Evolutionary conservation across 345 rosid genomes (phyloP).

Genomic region (Euphorbia pulcherrima): DNA sequence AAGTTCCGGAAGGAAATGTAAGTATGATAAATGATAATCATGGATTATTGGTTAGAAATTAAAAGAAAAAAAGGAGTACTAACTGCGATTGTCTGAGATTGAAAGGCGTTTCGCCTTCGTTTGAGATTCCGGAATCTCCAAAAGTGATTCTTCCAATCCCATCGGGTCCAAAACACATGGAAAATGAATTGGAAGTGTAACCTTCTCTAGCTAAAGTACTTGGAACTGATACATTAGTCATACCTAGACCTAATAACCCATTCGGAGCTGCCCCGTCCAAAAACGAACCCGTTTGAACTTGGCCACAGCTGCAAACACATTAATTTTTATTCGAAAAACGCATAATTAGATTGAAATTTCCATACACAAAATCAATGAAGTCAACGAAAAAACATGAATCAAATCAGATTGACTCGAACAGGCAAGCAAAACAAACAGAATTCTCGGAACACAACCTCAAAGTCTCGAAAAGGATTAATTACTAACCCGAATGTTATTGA

Average conservation of each 20-base stretch:
- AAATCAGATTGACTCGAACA: no score
- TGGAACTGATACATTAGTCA: constrained; percentile 74
- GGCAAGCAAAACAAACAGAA: no score
- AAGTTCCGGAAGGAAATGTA: no score
- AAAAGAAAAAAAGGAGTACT: constrained; percentile 31
- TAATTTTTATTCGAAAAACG: neutral
- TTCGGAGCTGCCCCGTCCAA: constrained; percentile 86
- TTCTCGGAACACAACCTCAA: neutral
- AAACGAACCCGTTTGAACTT: constrained; percentile 78
- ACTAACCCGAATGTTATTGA: constrained; percentile 62
- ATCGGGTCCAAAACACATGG: constrained; percentile 81
- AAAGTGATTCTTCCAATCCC: constrained; percentile 84
- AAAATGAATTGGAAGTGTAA: constrained; percentile 68
- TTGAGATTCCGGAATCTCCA: constrained; percentile 79
- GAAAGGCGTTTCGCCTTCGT: constrained; percentile 84
- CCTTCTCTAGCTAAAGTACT: constrained; percentile 76
- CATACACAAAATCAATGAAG: no score
- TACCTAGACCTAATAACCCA: constrained; percentile 95
- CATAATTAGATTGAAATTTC: constrained; percentile 8
- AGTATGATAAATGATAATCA: constrained; percentile 11
- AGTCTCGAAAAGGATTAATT: constrained; percentile 2
- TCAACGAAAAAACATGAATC: no score
- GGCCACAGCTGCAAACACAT: constrained; percentile 70
- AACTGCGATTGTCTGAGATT: constrained; percentile 55
- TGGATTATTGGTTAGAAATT: neutral